Evolutionary conservation across 176 grass and related monocot genomes (phyloP), one percentile per base, ranked within the genome.

Genomic region (Eleusine indica): DNA sequence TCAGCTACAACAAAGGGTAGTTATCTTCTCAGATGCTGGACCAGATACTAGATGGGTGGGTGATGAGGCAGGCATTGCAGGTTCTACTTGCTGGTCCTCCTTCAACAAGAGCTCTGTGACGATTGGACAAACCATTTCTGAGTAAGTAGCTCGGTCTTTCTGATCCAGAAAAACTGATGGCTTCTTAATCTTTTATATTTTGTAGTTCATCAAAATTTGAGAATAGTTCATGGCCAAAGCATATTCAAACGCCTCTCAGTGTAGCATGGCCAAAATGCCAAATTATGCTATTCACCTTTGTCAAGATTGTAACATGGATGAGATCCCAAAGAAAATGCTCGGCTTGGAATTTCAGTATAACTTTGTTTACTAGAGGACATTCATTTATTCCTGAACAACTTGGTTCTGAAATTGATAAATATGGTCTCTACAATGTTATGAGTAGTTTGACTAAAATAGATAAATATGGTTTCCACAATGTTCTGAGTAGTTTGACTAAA

Each of bases 11-110:
- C 80, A 68, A 74, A 84, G 66, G 46, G 93, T 80, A 32, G 85
- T 90, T 66, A 95, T 98, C 54, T 98, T 98, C 85, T 98, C 96
- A 75, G 93, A 98, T 74, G 96, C 78, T 73, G 96, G 96, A 42
- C 93, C 93, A 3, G 93, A 98, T 71, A 79, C 68, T 77, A 91
- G 96, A 87, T 98, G 96, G 96, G 82, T 98, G 15, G 96, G 96
- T 60, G 74, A 98, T 19, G 96, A 98, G 62, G 84, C 82, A 38
- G 93, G 93, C 35, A 25, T 90, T 25, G 96, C 89, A 0, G 89
- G 83, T 38, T 77, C 57, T 82, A 95, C 96, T 79, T 93, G 87
- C 76, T 98, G 93, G 93, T 98, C 96, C 80, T 41, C 89, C 38
- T 94, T 95, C 80, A 98, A 98, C 69, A 87, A 68, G 74, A 98